phyloP scores from a whole-genome alignment of 768 basidiomycete species.

The Podaxis pistillaris region DNA sequence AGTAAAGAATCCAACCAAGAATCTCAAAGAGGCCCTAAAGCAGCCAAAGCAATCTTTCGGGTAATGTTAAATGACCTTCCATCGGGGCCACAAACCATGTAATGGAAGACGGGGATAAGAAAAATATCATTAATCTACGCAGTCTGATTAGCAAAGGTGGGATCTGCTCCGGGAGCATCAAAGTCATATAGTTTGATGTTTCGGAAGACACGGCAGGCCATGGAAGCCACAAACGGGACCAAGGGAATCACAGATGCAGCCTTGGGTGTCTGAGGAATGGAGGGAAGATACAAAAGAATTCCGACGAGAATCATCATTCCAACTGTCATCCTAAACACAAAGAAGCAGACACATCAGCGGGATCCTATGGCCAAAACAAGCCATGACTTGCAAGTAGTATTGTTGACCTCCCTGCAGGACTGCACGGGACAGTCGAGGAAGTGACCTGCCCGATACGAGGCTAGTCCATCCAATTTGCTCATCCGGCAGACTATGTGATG shows the following conservation, averaged over 20 bases:
- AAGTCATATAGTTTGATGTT: neutral
- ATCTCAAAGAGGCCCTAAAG: too few relatives aligned
- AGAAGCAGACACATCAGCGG: neutral
- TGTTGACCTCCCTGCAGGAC: constrained; percentile 30
- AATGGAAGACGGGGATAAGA: neutral
- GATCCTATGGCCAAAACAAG: neutral
- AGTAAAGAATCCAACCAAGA: too few relatives aligned
- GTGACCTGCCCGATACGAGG: constrained; percentile 20
- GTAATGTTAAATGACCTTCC: too few relatives aligned
- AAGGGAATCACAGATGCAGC: neutral
- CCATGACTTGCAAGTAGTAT: constrained; percentile 29
- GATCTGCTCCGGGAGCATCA: neutral
- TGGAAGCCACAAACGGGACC: neutral
- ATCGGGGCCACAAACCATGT: too few relatives aligned
- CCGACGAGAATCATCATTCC: neutral
- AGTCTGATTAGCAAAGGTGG: too few relatives aligned
- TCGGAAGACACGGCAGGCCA: neutral
- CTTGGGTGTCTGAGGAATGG: neutral
- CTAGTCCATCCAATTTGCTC: constrained; percentile 13
- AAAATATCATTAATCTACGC: too few relatives aligned
- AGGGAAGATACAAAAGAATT: neutral
- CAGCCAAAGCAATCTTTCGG: too few relatives aligned
- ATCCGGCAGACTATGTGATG: constrained; percentile 15
- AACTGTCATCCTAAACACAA: neutral
- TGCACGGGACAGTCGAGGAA: constrained; percentile 24